These are phyloP conservation scores for Termitomyces eurrhizus DNA, from an alignment of 768 basidiomycete species.

Conservation along the genomic window DNA sequence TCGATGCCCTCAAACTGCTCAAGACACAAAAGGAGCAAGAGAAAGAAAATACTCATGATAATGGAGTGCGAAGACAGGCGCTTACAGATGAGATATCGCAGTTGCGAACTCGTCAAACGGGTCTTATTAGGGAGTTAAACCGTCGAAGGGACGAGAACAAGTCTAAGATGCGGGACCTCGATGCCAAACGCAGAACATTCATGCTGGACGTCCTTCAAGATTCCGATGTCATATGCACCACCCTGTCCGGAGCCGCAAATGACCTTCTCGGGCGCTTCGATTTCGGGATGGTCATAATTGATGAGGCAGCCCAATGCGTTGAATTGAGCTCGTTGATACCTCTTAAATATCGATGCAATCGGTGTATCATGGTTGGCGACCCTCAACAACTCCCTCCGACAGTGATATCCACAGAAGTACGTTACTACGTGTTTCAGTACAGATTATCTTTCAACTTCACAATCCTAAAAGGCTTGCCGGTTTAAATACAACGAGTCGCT, in stretches of 20 bases:
- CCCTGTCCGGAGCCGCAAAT: constrained; percentile 90
- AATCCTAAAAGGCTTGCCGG: constrained; percentile 47
- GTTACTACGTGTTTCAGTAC: constrained; percentile 2
- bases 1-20: constrained; percentile 62
- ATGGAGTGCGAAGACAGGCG: constrained; percentile 43
- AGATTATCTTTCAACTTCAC: constrained; percentile 5
- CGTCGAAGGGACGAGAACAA: constrained; percentile 78
- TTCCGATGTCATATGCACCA: constrained; percentile 92
- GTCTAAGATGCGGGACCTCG: constrained; percentile 75
- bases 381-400: constrained; percentile 97
- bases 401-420: constrained; percentile 43
- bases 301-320: constrained; percentile 96
- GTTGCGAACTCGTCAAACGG: constrained; percentile 61
- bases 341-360: constrained; percentile 77
- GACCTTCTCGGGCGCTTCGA: constrained; percentile 79
- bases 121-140: constrained; percentile 68
- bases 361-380: constrained; percentile 94
- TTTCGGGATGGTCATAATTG: constrained; percentile 95
- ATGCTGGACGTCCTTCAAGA: constrained; percentile 75
- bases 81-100: constrained; percentile 69
- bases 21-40: constrained; percentile 60
- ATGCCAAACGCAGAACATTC: constrained; percentile 72
- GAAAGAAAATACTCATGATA: constrained; percentile 51
- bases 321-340: constrained; percentile 95
- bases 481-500: constrained; percentile 86